Evolutionary conservation across 2,329 filamentous ascomycete genomes (phyloP).

Genomic region (Fusarium tjaetaba): DNA sequence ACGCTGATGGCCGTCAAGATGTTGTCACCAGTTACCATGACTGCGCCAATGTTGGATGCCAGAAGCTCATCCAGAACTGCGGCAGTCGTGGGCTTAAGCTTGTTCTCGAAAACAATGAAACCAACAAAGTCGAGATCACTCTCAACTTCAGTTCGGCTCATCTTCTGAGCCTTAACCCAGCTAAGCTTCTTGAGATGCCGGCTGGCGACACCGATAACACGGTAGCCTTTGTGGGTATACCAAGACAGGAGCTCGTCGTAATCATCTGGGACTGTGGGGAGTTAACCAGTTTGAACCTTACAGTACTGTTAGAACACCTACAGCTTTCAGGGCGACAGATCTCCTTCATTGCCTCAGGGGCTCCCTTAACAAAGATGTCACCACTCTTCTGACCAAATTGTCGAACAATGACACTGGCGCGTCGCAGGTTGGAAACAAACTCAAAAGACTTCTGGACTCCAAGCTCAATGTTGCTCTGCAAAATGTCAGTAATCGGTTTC

Average conservation of each 20-base stretch:
- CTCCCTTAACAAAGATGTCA: slow-evolving; percentile 93
- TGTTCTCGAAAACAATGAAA: slow-evolving; percentile 99
- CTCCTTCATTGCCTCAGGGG: slow-evolving; percentile 94
- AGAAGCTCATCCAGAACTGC: slow-evolving; percentile 83
- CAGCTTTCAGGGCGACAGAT: slow-evolving; percentile 87
- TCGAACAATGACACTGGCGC: slow-evolving; percentile 91
- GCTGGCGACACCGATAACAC: slow-evolving; percentile 94
- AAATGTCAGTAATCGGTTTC: not conserved
- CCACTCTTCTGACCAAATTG: slow-evolving; percentile 86
- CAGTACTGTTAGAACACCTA: slow-evolving; percentile 52
- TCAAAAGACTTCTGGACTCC: slow-evolving; percentile 93
- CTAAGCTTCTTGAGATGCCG: slow-evolving; percentile 88
- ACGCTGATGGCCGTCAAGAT: slow-evolving; percentile 97
- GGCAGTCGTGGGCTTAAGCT: slow-evolving; percentile 88
- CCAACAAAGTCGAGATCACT: slow-evolving; percentile 86
- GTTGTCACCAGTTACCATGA: slow-evolving; percentile 99
- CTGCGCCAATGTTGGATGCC: slow-evolving; percentile 83
- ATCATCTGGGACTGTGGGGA: slow-evolving; percentile 74
- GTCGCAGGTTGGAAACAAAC: slow-evolving; percentile 90
- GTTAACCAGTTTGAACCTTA: slow-evolving; percentile 14
- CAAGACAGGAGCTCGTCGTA: slow-evolving; percentile 89
- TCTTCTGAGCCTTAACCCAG: slow-evolving; percentile 95
- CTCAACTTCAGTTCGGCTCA: slow-evolving; percentile 88
- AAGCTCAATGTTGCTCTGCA: slow-evolving; percentile 75
- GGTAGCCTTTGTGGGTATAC: slow-evolving; percentile 95